Evolutionary conservation across 208 protist species (phyloP), one percentile per base, ranked within the genome.

Genomic region (Acanthamoeba triangularis): DNA sequence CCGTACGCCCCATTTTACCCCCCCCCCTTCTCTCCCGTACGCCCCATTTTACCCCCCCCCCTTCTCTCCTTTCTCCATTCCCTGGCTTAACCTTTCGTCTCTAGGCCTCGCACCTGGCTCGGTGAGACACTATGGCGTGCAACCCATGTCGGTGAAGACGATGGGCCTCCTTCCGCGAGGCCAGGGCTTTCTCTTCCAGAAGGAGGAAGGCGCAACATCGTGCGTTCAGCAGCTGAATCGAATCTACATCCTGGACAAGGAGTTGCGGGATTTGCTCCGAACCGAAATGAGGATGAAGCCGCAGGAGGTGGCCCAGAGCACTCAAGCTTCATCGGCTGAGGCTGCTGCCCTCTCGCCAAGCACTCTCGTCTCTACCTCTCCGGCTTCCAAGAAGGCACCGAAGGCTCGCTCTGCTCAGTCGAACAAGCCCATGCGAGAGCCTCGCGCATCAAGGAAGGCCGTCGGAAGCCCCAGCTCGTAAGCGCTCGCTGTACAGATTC

Each of bases 221-320:
- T 28, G 20, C 35, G 41, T 49, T 23, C 33, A 41, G 37, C 72
- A 80, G 41, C 18, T 80, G 37, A 80, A 80, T 49, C 30, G 72
- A 5, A 49, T 80, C 7, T 80, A 80, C 35, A 80, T 80, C 10
- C 72, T 80, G 33, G 72, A 80, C 37, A 80, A 80, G 72, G 72
- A 80, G 3, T 8, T 80, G 41, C 30, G 72, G 3, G 30, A 47
- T 8, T 35, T 80, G 37, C 33, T 80, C 1, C 72, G 72, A 28
- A 41, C 3, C 72, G 35, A 80, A 35, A 28, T 28, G 25, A 44
- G 72, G 20, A 23, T 11, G 72, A 23, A 23, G 33, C 72, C 30
- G 72, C 72, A 5, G 2, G 11, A 49, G 41, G 7, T 1, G 1
- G 72, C 7, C 4, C 33, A 13, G 28, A 78, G 3, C 69, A 78